A percentile compares a stretch with the other conserved stretches of the same genome.
Evolutionary conservation across 345 rosid genomes (phyloP).

Genomic region (Populus tremula): DNA sequence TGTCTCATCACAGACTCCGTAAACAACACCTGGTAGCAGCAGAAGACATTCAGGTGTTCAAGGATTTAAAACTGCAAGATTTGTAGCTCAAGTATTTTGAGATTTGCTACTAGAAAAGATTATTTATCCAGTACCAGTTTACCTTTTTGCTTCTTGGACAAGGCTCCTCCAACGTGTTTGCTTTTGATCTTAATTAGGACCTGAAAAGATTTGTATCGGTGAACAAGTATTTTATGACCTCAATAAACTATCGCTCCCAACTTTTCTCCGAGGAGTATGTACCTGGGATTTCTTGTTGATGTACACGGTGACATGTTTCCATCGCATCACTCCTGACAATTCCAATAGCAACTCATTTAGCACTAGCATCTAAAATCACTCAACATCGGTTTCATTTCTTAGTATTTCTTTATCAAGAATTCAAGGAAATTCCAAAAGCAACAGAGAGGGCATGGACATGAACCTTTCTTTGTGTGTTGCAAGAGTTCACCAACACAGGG

Average conservation of each 20-base stretch:
- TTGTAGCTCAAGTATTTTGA: neutral
- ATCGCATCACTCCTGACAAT: conserved; percentile 56
- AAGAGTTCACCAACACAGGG: conserved; percentile 64
- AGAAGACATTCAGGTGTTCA: neutral
- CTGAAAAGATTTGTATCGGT: conserved; percentile 31
- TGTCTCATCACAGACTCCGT: conserved; percentile 76
- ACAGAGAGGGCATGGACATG: conserved; percentile 9
- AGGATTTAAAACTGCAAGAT: neutral
- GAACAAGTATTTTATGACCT: neutral
- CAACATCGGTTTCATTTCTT: neutral
- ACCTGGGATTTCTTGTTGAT: conserved; percentile 86
- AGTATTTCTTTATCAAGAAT: neutral
- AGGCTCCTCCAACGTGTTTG: conserved; percentile 91
- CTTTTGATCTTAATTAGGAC: conserved; percentile 70
- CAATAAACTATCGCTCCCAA: neutral
- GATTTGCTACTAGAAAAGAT: neutral
- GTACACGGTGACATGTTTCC: conserved; percentile 58
- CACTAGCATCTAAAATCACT: neutral
- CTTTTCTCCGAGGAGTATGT: neutral
- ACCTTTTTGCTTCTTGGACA: conserved; percentile 89
- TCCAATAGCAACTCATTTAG: conserved; percentile 8
- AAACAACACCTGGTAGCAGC: conserved; percentile 55
- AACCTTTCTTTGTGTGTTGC: conserved; percentile 69
- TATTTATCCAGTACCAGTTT: too few species aligned
- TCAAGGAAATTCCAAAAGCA: neutral